Evolutionary conservation across 2,329 filamentous ascomycete species (phyloP), one percentile per base, ranked within the genome.

Genomic region (Aspergillus aculeatus): DNA sequence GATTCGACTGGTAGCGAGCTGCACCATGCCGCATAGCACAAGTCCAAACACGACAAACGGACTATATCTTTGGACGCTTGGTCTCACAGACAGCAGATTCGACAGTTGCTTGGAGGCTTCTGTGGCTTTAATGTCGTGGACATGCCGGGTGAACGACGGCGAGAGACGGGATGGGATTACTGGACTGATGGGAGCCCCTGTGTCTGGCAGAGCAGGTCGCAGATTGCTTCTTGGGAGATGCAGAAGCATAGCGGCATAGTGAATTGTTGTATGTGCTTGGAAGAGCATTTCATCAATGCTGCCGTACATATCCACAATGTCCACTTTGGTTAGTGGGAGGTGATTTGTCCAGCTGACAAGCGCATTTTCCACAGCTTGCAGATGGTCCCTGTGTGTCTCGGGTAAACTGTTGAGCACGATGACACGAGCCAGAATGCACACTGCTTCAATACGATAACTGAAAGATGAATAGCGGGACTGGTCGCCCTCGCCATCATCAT

Each of bases 141-240:
- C 70, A 2, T 68, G 66, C 11, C 73, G 71, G 11, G 71, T 74
- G 24, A 71, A 68, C 1, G 73, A 71, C 2, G 71, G 69, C 1
- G 72, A 69, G 10, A 73, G 72, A 65, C 66, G 72, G 71, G 56
- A 71, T 66, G 48, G 63, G 58, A 50, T 69, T 62, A 35, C 69
- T 58, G 21, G 66, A 56, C 31, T 56, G 16, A 59, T 52, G 2
- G 51, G 32, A 21, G 35, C 38, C 5, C 38, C 57, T 7, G 47
- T 44, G 11, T 69, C 67, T 2, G 71, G 63, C 4, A 72, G 54
- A 4, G 66, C 64, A 6, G 68, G 65, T 23, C 68, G 72, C 12
- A 93, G 81, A 66, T 90, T 88, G n/a, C 89, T 92, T 62, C 89
- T 84, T 2, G 89, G 90, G 57, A 92, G 85, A 70, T 94, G 90